Conservation (phyloP, 1,284 basidiomycete species). For the Boletus semigastroideus region DNA sequence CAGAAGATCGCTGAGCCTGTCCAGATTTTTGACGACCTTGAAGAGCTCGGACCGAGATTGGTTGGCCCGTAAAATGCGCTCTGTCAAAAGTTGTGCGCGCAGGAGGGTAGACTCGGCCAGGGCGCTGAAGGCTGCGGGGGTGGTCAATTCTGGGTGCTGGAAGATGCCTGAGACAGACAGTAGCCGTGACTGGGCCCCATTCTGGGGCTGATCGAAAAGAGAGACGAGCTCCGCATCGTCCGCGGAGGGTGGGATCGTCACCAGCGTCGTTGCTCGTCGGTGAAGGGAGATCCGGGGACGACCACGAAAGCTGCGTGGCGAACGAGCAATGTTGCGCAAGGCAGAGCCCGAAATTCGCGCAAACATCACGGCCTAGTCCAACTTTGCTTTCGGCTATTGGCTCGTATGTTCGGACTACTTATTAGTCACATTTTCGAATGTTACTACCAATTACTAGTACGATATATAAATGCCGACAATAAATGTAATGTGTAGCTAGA, state of each 20-base stretch:
- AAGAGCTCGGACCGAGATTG: constrained; percentile 71
- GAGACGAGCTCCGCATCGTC: constrained; percentile 65
- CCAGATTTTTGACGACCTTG: constrained; percentile 90
- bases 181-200: constrained; percentile 37
- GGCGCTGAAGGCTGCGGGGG: constrained; percentile 59
- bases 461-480: constrained; percentile 20
- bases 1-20: constrained; percentile 91
- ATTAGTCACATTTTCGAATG: constrained; percentile 17
- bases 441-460: constrained; percentile 9
- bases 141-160: constrained; percentile 59
- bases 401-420: background rate
- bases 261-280: constrained; percentile 23
- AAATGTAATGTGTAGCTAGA: constrained; percentile 30
- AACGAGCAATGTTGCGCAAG: constrained; percentile 38
- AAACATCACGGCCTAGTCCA: constrained; percentile 47
- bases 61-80: constrained; percentile 66
- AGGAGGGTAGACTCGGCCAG: constrained; percentile 71
- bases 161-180: constrained; percentile 69
- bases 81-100: constrained; percentile 72
- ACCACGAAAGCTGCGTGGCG: constrained; percentile 44
- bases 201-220: constrained; percentile 68
- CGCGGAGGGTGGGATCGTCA: constrained; percentile 53
- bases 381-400: background rate
- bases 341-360: constrained; percentile 45
- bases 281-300: constrained; percentile 36